Base-by-base conservation (phyloP, 1,284 basidiomycete genomes). In the Anthracocystis panici-leucophaei region DNA sequence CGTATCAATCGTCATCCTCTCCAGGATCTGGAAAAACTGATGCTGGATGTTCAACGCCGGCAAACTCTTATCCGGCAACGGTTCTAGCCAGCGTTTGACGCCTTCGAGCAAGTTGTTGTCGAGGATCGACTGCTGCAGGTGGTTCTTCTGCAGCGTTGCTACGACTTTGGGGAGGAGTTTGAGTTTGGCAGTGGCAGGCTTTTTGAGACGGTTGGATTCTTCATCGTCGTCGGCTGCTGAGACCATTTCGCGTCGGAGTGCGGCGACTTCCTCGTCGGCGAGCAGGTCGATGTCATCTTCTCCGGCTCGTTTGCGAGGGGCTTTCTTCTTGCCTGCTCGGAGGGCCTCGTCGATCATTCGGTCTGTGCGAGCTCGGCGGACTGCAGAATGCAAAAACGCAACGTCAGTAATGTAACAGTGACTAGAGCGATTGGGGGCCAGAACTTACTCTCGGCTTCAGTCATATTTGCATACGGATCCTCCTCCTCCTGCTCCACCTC, bases 1-100 rank as follows among this genome's bases (percentile, higher is more conserved):
- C 20, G 91, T 92, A 86, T 98, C 96, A 81, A 98, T 95, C 79
- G 92, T 92, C 92, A 98, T 94, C 87, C 87, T 70, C 35, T 81
- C 80, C 23, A 99, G 88, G 57, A 92, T 90, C 45, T 91, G 89
- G 86, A 99, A 95, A 77, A 99, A 91, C 61, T 95, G 92, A 57
- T 91, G 91, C 84, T 98, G 96, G 81, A 99, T 97, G 85, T 96
- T 97, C 57, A 98, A 90, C 3, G 94, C 94, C 0, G 97, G 96
- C 6, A 99, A 89, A 2, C 94, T 95, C 55, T 90, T 90, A 87
- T 97, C 95, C 0, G 92, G 92, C 11, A 98, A 90, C 1, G 97
- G 96, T 82, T 99, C 96, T 5, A 99, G 91, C 94, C 95, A 99
- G 42, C 90, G 88, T 60, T 90, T 89, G 60, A 99, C 94, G 4